These are phyloP conservation scores for Leccinum variicolor DNA, from an alignment of 768 basidiomycete species.

Conservation along the genomic window DNA sequence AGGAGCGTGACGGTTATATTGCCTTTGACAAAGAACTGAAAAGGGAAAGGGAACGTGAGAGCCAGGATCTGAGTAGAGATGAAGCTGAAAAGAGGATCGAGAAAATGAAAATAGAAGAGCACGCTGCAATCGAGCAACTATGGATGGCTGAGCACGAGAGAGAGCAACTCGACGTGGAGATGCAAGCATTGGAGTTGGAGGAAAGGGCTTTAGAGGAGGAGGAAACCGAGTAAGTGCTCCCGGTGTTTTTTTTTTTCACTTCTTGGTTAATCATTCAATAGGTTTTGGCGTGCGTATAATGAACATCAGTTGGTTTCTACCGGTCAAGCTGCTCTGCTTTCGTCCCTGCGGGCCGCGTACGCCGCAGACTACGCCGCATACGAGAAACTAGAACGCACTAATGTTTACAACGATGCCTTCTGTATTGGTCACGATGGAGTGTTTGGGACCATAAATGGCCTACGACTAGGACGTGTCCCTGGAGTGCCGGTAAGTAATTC, in stretches of 20 bases:
- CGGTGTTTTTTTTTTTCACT: slow-evolving; percentile 1
- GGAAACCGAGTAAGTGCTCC: slow-evolving; percentile 68
- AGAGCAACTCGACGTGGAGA: slow-evolving; percentile 69
- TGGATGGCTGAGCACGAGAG: slow-evolving; percentile 75
- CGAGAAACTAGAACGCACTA: slow-evolving; percentile 85
- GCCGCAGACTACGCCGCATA: slow-evolving; percentile 71
- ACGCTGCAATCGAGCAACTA: slow-evolving; percentile 67
- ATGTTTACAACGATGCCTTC: slow-evolving; percentile 95
- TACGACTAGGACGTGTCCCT: slow-evolving; percentile 85
- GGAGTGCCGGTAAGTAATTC: slow-evolving; percentile 63
- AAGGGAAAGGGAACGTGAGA: slow-evolving; percentile 75
- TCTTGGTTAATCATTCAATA: slow-evolving; percentile 27
- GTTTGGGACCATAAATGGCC: slow-evolving; percentile 97
- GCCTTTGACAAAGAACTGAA: slow-evolving; percentile 87
- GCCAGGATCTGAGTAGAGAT: slow-evolving; percentile 55
- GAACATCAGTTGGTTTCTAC: slow-evolving; percentile 63
- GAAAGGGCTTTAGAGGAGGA: slow-evolving; percentile 78
- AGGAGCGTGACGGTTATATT: slow-evolving; percentile 89
- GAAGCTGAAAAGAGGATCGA: slow-evolving; percentile 74
- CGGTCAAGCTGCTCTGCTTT: slow-evolving; percentile 64
- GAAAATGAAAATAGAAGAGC: slow-evolving; percentile 66
- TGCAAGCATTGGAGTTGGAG: slow-evolving; percentile 67
- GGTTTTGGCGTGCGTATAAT: slow-evolving; percentile 83
- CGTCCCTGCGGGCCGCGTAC: slow-evolving; percentile 74
- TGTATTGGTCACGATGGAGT: slow-evolving; percentile 93